phyloP scores from a whole-genome alignment of 139 green algal species.

The Pleodorina starrii region DNA sequence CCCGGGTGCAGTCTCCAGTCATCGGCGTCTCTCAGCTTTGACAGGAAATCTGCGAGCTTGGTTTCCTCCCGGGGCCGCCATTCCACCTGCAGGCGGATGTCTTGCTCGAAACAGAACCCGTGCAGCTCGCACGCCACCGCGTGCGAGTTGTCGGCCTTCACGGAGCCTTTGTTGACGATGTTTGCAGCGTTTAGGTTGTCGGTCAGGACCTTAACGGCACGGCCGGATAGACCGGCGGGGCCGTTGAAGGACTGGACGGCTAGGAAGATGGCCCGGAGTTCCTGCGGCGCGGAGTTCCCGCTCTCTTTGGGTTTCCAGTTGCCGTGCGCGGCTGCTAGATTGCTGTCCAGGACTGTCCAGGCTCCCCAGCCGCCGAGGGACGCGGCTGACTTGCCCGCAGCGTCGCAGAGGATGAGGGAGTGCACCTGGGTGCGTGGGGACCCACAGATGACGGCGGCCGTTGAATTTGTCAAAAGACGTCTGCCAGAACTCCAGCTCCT shows the following conservation, averaged over 20 bases:
- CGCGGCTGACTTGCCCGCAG: not conserved
- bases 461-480: conserved; percentile 18
- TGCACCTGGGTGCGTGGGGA: not conserved
- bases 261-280: not conserved
- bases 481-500: conserved; percentile 17
- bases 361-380: not conserved
- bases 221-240: not conserved
- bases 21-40: not conserved
- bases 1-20: not conserved
- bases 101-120: not conserved
- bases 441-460: not conserved
- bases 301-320: not conserved
- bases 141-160: not conserved
- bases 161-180: conserved; percentile 1
- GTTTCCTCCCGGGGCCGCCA: conserved; percentile 18
- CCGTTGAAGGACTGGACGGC: not conserved
- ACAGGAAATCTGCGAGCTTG: not conserved
- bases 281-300: not conserved
- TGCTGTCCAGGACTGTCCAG: not conserved
- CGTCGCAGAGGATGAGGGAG: conserved; percentile 3
- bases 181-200: conserved; percentile 17
- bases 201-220: not conserved
- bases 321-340: not conserved
- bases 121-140: not conserved
- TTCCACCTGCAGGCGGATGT: not conserved